Evolutionary conservation across 176 grass and related monocot species (phyloP), one percentile per base, ranked within the genome.

Genomic region (Oryza glumipatula): DNA sequence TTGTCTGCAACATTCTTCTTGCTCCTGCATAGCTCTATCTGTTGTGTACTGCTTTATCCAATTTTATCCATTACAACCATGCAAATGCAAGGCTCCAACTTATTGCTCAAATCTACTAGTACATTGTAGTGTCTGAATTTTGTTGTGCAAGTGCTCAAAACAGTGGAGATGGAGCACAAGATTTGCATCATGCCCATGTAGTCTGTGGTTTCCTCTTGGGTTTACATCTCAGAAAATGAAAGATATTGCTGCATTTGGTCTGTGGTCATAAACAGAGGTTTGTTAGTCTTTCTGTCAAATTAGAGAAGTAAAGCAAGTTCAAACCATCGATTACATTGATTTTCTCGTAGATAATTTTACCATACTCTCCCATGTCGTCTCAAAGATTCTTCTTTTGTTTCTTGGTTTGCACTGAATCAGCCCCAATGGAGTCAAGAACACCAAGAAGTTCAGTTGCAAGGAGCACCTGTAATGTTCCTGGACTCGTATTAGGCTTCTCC

Each of bases 381-480:
- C 1, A 48, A 48, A 73, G 11, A 73, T 73, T 36, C 4, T 15
- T 15, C 17, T 36, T 36, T 13, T 56, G 4, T 11, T 19, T 67
- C 19, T 76, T 23, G 4, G 12, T 51, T 30, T 51, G 2, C 12
- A 26, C 21, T 26, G 70, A 45, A 30, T 9, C 23, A 39, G 61
- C 1, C 8, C 15, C 7, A 52, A 76, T 84, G 82, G 82, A 84
- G 72, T 28, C 82, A 36, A 11, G 19, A 21, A 3, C 21, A 54
- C 4, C 63, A 76, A 52, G 19, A 68, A 68, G 45, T 1, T 2
- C 72, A 0, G 4, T 61, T 3, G 4, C 44, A 16, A 38, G 63
- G 9, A 19, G 60, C 12, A 68, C 44, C 16, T 84, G 82, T 63
- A 54, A 9, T 3, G 82, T 76, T 16, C 72, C 82, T 17, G 82